Evolutionary conservation across 2,329 filamentous ascomycete genomes (phyloP).

Genomic region (Fusarium coicis): DNA sequence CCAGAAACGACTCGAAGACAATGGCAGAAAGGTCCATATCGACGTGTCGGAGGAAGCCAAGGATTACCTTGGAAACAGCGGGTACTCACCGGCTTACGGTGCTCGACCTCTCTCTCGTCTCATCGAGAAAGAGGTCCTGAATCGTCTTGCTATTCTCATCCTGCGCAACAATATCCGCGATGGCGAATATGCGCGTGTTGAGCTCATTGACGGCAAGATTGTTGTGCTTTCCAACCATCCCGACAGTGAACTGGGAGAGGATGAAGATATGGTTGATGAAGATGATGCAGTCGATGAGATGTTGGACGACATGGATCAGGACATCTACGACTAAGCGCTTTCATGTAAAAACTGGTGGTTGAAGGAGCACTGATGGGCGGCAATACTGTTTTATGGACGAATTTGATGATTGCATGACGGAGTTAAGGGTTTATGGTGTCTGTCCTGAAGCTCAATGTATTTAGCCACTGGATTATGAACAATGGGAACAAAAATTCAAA

Average conservation of each 20-base stretch:
- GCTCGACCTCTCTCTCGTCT: slow-evolving; percentile 87
- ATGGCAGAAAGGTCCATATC: slow-evolving; percentile 87
- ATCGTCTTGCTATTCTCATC: slow-evolving; percentile 90
- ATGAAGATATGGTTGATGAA: slow-evolving; percentile 77
- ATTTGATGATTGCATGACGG: slow-evolving; percentile 35
- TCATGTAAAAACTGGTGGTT: neutral
- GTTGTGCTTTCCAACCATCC: slow-evolving; percentile 84
- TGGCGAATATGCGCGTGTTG: slow-evolving; percentile 83
- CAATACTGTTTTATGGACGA: slow-evolving; percentile 1
- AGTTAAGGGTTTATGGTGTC: slow-evolving; percentile 9
- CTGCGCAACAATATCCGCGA: slow-evolving; percentile 86
- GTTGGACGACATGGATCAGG: slow-evolving; percentile 70
- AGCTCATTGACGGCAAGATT: slow-evolving; percentile 82
- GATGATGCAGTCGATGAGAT: slow-evolving; percentile 80
- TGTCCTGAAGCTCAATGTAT: slow-evolving; percentile 20
- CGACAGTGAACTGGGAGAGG: slow-evolving; percentile 69
- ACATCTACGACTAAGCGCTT: slow-evolving; percentile 57
- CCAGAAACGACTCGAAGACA: slow-evolving; percentile 87
- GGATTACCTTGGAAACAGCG: slow-evolving; percentile 89
- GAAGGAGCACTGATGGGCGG: slow-evolving; percentile 12
- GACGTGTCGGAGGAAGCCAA: slow-evolving; percentile 86
- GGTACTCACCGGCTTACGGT: slow-evolving; percentile 95
- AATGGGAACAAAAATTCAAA: slow-evolving; percentile 14
- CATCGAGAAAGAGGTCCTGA: slow-evolving; percentile 97
- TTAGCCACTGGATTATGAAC: slow-evolving; percentile 3